These are phyloP conservation scores for Saraca asoca DNA, from an alignment of 331 rosid species.

Conservation along the genomic window DNA sequence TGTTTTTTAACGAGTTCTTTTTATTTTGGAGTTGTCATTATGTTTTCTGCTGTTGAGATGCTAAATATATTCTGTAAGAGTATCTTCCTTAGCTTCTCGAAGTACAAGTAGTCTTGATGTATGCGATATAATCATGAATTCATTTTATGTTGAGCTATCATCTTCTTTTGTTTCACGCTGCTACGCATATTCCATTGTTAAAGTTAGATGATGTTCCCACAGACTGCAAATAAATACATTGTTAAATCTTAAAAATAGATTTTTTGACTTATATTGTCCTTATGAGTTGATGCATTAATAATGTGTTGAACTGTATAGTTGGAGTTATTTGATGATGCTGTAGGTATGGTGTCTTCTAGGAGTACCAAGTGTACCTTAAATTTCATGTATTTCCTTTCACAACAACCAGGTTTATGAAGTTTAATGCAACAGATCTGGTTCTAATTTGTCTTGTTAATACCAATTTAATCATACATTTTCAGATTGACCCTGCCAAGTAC, in stretches of 20 bases:
- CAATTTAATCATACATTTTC: conserved; percentile 32
- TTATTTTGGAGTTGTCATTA: background rate
- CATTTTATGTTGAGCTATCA: background rate
- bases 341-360: background rate
- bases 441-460: background rate
- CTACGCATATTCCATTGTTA: too few relatives aligned
- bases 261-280: background rate
- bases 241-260: background rate
- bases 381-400: background rate
- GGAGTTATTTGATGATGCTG: background rate
- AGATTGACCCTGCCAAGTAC: conserved; percentile 93
- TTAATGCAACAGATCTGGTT: background rate
- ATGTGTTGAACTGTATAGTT: background rate
- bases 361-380: background rate
- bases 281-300: background rate
- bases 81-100: background rate
- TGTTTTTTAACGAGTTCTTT: background rate
- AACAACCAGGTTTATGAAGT: background rate
- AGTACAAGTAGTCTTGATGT: background rate
- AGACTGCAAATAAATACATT: background rate
- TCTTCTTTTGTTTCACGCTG: background rate
- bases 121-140: background rate
- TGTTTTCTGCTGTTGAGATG: conserved; percentile 3
- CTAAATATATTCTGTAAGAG: background rate
- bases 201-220: background rate